These are phyloP conservation scores for Arabidopsis arenosa DNA, from an alignment of 345 rosid genomes.

Conservation along the genomic window DNA sequence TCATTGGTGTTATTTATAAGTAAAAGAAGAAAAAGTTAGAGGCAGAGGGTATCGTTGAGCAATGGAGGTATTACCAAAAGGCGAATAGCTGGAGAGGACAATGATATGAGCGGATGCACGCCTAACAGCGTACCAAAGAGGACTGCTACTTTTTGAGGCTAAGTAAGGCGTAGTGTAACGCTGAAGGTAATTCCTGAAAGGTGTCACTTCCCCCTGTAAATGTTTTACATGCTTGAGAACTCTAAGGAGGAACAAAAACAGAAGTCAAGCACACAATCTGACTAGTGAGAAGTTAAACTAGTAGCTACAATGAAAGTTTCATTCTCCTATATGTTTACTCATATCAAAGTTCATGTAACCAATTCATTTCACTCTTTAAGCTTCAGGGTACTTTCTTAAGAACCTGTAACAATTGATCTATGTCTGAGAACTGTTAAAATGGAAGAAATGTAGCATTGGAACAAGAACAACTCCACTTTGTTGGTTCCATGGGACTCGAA, in stretches of 20 bases:
- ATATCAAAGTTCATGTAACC: background rate
- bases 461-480: background rate
- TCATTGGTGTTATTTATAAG: background rate
- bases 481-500: background rate
- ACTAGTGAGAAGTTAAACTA: conserved; percentile 6
- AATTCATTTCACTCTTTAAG: conserved; percentile 12
- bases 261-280: conserved; percentile 1
- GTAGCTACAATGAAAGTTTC: conserved; percentile 1
- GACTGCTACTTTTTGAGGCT: conserved; percentile 79
- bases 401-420: background rate
- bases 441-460: background rate
- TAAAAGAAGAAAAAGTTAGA: background rate
- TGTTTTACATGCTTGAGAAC: conserved; percentile 11
- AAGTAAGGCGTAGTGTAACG: conserved; percentile 84
- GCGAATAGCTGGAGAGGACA: conserved; percentile 93
- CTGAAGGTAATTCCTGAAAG: conserved; percentile 83
- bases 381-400: background rate
- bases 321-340: background rate
- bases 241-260: background rate
- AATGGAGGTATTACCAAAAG: conserved; percentile 69
- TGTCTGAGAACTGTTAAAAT: background rate
- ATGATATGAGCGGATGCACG: conserved; percentile 96
- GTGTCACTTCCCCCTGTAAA: conserved; percentile 73
- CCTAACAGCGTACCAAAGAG: conserved; percentile 89
- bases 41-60: conserved; percentile 7